Conservation (phyloP, 495 filamentous ascomycete genomes). For the Barbatosphaeria neglecta region DNA sequence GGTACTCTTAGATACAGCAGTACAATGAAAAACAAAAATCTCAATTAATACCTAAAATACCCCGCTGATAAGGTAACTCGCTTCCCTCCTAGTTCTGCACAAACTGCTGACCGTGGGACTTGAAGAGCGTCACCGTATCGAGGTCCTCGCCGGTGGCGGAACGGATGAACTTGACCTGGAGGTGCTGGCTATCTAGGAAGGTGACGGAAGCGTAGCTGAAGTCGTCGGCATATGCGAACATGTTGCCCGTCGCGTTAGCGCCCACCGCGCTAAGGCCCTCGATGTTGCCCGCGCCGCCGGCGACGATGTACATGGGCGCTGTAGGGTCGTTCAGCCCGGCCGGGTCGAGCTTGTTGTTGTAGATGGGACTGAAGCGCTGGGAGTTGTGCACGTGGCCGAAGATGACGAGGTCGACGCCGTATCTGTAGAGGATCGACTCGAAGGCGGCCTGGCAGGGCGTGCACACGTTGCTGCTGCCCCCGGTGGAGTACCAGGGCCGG, state of each 20-base stretch:
- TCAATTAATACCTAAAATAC: no score
- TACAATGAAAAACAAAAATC: no score
- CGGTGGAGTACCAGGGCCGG: constrained; percentile 47
- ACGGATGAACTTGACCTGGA: constrained; percentile 28
- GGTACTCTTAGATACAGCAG: no score
- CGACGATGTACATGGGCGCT: constrained; percentile 46
- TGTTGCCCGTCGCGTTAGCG: constrained; percentile 28
- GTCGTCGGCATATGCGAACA: constrained; percentile 45
- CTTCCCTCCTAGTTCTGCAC: constrained; percentile 28
- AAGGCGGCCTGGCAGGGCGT: constrained; percentile 43
- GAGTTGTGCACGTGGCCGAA: constrained; percentile 49
- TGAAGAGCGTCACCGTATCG: constrained; percentile 41
- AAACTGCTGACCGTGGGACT: constrained; percentile 37
- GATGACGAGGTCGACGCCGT: constrained; percentile 50
- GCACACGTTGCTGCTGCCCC: constrained; percentile 26
- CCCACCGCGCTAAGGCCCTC: constrained; percentile 29
- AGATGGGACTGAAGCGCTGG: constrained; percentile 16
- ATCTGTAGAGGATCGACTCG: constrained; percentile 44
- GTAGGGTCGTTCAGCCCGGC: constrained; percentile 39
- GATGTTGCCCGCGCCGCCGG: constrained; percentile 30
- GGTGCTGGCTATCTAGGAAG: constrained; percentile 16
- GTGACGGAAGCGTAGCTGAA: constrained; percentile 39
- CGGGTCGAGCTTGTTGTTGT: constrained; percentile 28
- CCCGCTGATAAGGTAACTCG: no score
- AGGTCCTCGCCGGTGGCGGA: constrained; percentile 39